phyloP scores from a whole-genome alignment of 176 grass and related monocot species.

The Leersia perrieri region DNA sequence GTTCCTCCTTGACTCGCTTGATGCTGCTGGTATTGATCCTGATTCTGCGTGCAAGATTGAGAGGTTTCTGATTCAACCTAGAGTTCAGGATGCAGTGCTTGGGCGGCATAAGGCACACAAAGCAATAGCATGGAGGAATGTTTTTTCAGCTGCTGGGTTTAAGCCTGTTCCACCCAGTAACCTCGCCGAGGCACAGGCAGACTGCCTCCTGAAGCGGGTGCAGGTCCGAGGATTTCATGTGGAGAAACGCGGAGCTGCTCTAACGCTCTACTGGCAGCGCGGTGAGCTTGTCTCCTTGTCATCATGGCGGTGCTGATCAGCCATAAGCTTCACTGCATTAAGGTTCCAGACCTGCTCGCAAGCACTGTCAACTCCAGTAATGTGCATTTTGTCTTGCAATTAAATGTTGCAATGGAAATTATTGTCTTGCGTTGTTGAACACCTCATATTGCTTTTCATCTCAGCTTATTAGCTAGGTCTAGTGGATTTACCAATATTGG shows the following conservation, averaged over 20 bases:
- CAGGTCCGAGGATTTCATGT: conserved; percentile 85
- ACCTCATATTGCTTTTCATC: conserved; percentile 12
- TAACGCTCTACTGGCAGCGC: conserved; percentile 69
- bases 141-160: conserved; percentile 66
- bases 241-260: conserved; percentile 59
- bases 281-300: conserved; percentile 74
- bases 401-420: conserved; percentile 39
- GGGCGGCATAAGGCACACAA: conserved; percentile 49
- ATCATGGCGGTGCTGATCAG: conserved; percentile 73
- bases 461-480: conserved; percentile 50
- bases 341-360: not conserved
- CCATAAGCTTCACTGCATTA: not conserved
- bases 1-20: conserved; percentile 84
- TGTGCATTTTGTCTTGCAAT: conserved; percentile 44
- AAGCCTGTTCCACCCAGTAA: conserved; percentile 56
- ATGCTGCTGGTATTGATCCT: conserved; percentile 58
- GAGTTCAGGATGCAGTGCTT: conserved; percentile 58
- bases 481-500: conserved; percentile 40
- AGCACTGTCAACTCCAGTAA: conserved; percentile 45
- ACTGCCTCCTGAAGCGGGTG: conserved; percentile 78
- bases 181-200: conserved; percentile 68
- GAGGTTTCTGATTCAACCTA: conserved; percentile 73
- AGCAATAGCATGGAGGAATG: conserved; percentile 55
- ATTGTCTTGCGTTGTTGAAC: conserved; percentile 26
- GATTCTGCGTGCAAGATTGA: conserved; percentile 74